These are phyloP conservation scores for Thalia dealbata DNA, from an alignment of 176 grass and related monocot genomes.

Conservation along the genomic window DNA sequence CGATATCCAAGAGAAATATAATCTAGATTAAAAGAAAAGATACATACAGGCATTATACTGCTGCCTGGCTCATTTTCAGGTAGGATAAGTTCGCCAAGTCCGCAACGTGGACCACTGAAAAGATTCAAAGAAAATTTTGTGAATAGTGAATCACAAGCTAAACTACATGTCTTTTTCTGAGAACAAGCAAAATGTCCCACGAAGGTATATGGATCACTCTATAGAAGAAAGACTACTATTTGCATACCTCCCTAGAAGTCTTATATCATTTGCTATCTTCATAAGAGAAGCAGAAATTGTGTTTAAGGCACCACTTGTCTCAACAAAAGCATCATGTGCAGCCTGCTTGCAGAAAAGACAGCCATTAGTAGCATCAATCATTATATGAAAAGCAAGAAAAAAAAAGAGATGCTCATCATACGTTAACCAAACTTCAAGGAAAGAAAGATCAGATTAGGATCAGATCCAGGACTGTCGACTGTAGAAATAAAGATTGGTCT, in stretches of 20 bases:
- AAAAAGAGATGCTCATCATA: not conserved
- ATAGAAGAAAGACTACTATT: not conserved
- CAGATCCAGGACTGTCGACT: not conserved
- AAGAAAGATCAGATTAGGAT: not conserved
- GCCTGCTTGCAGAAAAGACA: constrained; percentile 28
- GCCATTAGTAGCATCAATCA: not conserved
- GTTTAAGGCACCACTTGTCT: constrained; percentile 77
- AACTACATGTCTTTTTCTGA: not conserved
- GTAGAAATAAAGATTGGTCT: not conserved
- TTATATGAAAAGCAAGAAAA: not conserved
- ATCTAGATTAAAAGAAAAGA: constrained; percentile 4
- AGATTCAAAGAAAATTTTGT: not conserved
- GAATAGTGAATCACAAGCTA: constrained; percentile 4
- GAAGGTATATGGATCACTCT: too few relatives aligned
- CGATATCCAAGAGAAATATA: not conserved
- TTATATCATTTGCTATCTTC: constrained; percentile 98
- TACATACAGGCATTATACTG: constrained; percentile 95
- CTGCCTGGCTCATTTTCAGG: constrained; percentile 99
- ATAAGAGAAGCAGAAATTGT: constrained; percentile 91
- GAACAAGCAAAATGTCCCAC: not conserved
- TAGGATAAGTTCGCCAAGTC: constrained; percentile 90
- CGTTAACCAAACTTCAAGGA: not conserved
- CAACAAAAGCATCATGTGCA: constrained; percentile 98
- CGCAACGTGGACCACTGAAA: constrained; percentile 83
- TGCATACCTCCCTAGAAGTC: constrained; percentile 76